These are phyloP conservation scores for Linderina pennispora DNA, from an alignment of 192 early-diverging fungal genomes.

Conservation along the genomic window DNA sequence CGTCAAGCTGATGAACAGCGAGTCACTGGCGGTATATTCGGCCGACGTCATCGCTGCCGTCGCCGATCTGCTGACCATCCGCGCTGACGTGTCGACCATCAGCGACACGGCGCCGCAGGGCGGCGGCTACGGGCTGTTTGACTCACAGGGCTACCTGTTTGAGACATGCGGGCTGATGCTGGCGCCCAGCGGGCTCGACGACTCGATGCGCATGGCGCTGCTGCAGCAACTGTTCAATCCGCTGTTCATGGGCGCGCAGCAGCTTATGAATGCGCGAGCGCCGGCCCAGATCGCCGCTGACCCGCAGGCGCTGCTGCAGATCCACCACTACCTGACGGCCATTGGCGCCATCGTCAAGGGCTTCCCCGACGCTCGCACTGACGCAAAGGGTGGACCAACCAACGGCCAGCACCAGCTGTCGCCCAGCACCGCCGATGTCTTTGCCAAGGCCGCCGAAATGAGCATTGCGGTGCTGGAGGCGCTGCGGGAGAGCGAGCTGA, in stretches of 20 bases:
- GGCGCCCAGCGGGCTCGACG: slow-evolving; percentile 63
- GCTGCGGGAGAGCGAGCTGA: slow-evolving; percentile 53
- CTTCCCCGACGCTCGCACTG: slow-evolving; percentile 49
- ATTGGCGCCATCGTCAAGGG: slow-evolving; percentile 83
- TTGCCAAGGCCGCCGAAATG: slow-evolving; percentile 75
- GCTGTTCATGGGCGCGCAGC: slow-evolving; percentile 70
- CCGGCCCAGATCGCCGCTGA: slow-evolving; percentile 58
- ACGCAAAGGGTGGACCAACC: slow-evolving; percentile 25
- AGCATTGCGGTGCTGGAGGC: slow-evolving; percentile 65
- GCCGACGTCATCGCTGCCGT: slow-evolving; percentile 45
- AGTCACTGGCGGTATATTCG: slow-evolving; percentile 28
- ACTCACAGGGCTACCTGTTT: slow-evolving; percentile 83
- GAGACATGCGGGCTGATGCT: slow-evolving; percentile 91
- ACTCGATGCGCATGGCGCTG: slow-evolving; percentile 61
- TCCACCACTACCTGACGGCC: slow-evolving; percentile 78
- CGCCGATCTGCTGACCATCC: slow-evolving; percentile 65
- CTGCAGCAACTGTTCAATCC: slow-evolving; percentile 69
- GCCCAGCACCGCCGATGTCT: slow-evolving; percentile 49
- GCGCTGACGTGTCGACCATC: slow-evolving; percentile 49
- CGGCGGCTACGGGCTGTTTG: slow-evolving; percentile 53
- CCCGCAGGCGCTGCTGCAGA: slow-evolving; percentile 59
- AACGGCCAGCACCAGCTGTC: slow-evolving; percentile 36
- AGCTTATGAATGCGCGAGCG: slow-evolving; percentile 50
- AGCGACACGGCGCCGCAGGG: not conserved
- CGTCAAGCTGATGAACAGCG: slow-evolving; percentile 56